Evolutionary conservation across 2,329 filamentous ascomycete species (phyloP), one percentile per base, ranked within the genome.

Genomic region (Fusarium euwallaceae): DNA sequence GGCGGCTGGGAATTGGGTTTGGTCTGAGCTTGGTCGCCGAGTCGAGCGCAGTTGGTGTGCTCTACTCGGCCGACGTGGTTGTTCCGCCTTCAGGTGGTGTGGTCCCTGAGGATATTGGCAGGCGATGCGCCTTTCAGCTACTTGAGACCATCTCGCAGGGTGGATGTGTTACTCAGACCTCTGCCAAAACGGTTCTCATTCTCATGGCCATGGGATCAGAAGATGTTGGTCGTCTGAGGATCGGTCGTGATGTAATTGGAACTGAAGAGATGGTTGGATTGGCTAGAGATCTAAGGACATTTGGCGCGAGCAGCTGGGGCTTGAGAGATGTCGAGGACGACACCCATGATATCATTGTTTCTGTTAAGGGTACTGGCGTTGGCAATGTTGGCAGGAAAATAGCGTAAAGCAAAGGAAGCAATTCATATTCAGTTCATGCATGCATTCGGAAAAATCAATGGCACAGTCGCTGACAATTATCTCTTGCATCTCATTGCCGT

Each of bases 141-240:
- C 86, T 99, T 14, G 95, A 98, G 83, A 89, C 91, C 24, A 92
- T 98, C 71, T 90, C 90, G 61, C 90, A 92, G 77, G 96, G 95
- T 12, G 97, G 97, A 1, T 98, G 95, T 81, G 93, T 94, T 4
- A 92, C 92, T 63, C 88, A 87, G 16, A 88, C 93, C 4, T 93
- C 94, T 3, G 92, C 92, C 6, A 87, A 90, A 4, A 96, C 93
- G 0, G 88, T 98, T 74, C 83, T 99, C 63, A 94, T 92, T 20
- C 87, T 99, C 72, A 99, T 99, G 97, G 95, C 95, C 37, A 98
- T 99, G 97, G 97, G 97, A 0, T 94, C 93, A 1, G 97, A 98
- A 81, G 97, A 99, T 82, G 95, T 99, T 16, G 97, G 97, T 6
- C 90, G 97, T 69, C 83, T 99, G 75, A 90, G 94, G 72, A 81